Evolutionary conservation across 192 early-diverging fungal genomes (phyloP), one percentile per base, ranked within the genome.

Genomic region (Tieghemiomyces parasiticus): DNA sequence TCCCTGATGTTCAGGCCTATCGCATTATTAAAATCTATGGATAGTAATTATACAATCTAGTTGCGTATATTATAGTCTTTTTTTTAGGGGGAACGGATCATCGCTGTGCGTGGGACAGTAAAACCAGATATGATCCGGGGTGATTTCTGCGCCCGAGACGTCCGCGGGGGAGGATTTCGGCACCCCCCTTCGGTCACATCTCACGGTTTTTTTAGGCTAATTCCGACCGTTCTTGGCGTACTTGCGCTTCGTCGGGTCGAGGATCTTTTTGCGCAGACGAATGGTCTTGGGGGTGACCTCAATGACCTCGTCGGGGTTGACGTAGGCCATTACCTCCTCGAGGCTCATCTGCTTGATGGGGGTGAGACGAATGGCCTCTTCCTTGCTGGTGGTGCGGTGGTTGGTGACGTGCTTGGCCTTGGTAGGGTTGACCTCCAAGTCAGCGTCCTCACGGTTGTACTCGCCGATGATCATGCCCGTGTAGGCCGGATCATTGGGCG

Each of bases 381-480:
- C 89, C 68, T 91, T 91, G 51, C 78, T 78, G 9, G 80, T 81
- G 3, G 80, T 80, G 2, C 89, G 80, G 60, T 89, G 79, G 71
- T 91, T 91, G 24, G 85, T 87, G 32, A 85, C 70, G 65, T 82
- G 82, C 74, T 91, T 91, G 32, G 81, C 78, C 65, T 86, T 85
- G 25, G 81, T 82, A 0, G 89, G 89, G 71, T 91, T 91, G 48
- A 91, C 89, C 49, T 89, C 87, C 51, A 91, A 62, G 62, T 91
- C 89, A 31, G 55, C 61, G 34, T 75, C 75, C 24, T 88, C 78
- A 60, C 84, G 78, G 61, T 72, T 83, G 35, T 86, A 80, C 71
- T 91, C 89, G 35, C 89, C 89, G 35, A 91, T 84, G 65, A 91
- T 79, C 89, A 91, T 91, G 35, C 89, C 89, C 24, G 82, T 79